Base-by-base conservation (phyloP, 441 rosid species). In the Gossypium gossypioides region DNA sequence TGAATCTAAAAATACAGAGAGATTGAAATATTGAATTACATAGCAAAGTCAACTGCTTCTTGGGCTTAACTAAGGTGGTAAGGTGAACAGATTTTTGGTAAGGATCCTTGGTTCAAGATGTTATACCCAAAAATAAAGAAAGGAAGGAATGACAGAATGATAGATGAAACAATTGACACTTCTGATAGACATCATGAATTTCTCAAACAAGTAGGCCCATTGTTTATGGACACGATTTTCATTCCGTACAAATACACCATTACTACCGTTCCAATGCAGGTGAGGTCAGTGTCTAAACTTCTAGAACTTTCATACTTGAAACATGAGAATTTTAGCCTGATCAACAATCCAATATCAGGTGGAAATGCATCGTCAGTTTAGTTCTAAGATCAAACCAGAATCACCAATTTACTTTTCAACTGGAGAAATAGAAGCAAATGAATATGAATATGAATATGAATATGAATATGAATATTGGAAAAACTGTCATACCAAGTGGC, bases 401-500 rank as follows among this genome's bases (percentile, higher is more conserved):
- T 29, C 46, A 51, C 27, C 46, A 37, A 55, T 34, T 55, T 34
- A 32, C 63, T 55, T 10, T 54, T 69, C 63, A 69, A 37, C 63
- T 2, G 37, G 73, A 54, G 34, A 69, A 50, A 32, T 0, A 32
- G 22, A 34, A 12, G 22, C 52, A 55, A 12, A 21, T 55, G 34
- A 55, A 55, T 37, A 55, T 3, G 1, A 10, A 6, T 34, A 34
- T 25, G 29, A 27, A 22, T 22, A 22, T 25, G 29, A 27, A 22
- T 22, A 22, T 2, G 1, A 8, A 9, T 40, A 40, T 40, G 46
- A 37, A 37, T 6, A 69, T n/a, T 48, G 68, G 27, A 48, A 6
- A 10, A 72, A 25, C 4, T 44, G 44, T 24, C 29, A 48, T 87
- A 95, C 99, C 99, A 57, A 95, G 96, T 66, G 93, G 76, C 67